phyloP scores from a whole-genome alignment of 139 green algal genomes.

The Pleodorina starrii region DNA sequence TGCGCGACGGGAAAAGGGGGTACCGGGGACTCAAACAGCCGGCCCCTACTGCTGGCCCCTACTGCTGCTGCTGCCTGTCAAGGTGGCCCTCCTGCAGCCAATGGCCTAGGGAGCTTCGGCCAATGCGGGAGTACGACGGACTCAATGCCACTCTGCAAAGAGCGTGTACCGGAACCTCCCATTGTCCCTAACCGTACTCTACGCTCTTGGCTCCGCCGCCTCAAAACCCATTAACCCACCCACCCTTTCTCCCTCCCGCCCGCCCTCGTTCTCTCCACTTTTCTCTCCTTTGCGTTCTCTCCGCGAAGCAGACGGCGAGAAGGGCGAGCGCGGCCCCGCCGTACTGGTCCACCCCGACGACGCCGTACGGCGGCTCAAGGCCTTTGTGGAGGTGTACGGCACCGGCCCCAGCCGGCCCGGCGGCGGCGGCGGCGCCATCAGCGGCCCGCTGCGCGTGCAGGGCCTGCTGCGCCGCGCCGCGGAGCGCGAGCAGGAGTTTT shows the following conservation, averaged over 20 bases:
- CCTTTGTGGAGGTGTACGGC: conserved; percentile 60
- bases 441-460: conserved; percentile 32
- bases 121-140: too few species aligned
- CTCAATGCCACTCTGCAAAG: too few species aligned
- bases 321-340: conserved; percentile 8
- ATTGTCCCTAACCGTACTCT: too few species aligned
- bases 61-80: too few species aligned
- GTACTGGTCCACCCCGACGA: conserved; percentile 78
- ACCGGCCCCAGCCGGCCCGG: conserved; percentile 50
- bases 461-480: conserved; percentile 49
- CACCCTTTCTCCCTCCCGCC: neutral
- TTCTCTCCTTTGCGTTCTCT: neutral
- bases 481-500: conserved; percentile 69
- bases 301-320: too few species aligned
- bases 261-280: neutral
- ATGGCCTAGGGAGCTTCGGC: too few species aligned
- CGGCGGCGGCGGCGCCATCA: conserved; percentile 48
- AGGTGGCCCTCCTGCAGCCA: too few species aligned
- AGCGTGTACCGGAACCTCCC: too few species aligned
- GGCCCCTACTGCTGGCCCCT: too few species aligned
- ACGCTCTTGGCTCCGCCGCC: too few species aligned
- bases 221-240: neutral
- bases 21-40: too few species aligned
- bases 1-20: too few species aligned
- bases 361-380: conserved; percentile 69